Percentiles rank a stretch among this genome's conserved stretches.
Evolutionary conservation across 2,329 filamentous ascomycete species (phyloP).

Genomic region (Xylariaceae sp.): DNA sequence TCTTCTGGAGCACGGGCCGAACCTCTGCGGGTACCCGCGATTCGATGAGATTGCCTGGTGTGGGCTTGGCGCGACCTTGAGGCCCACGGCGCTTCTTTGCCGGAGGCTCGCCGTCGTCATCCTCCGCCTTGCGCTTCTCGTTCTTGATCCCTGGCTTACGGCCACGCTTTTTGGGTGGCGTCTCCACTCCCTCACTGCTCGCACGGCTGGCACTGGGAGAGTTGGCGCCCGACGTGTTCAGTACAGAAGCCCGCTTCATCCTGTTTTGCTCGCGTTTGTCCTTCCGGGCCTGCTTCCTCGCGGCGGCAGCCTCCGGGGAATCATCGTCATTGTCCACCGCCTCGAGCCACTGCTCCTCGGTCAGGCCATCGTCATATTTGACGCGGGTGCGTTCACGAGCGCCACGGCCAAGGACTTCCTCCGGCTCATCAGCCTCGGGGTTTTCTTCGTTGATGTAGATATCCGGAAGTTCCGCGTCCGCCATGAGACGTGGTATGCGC

Average conservation of each 20-base stretch:
- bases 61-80: conserved; percentile 60
- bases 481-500: conserved; percentile 70
- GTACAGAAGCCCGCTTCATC: conserved; percentile 44
- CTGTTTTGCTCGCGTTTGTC: conserved; percentile 74
- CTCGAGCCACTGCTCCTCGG: conserved; percentile 98
- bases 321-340: conserved; percentile 97
- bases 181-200: conserved; percentile 73
- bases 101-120: conserved; percentile 69
- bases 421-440: conserved; percentile 69
- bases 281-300: conserved; percentile 78
- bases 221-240: conserved; percentile 43
- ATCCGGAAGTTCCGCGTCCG: conserved; percentile 81
- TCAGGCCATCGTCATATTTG: conserved; percentile 93
- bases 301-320: conserved; percentile 83
- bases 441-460: conserved; percentile 88
- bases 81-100: conserved; percentile 71
- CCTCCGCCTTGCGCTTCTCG: conserved; percentile 84
- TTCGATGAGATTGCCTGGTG: conserved; percentile 26
- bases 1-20: conserved; percentile 70
- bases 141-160: conserved; percentile 67
- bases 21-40: conserved; percentile 57
- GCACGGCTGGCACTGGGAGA: conserved; percentile 75
- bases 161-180: conserved; percentile 71
- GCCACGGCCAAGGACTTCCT: conserved; percentile 75
- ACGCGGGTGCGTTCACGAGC: conserved; percentile 92